Evolutionary conservation across 768 basidiomycete genomes (phyloP), one percentile per base, ranked within the genome.

Genomic region (Boletus fagicola): DNA sequence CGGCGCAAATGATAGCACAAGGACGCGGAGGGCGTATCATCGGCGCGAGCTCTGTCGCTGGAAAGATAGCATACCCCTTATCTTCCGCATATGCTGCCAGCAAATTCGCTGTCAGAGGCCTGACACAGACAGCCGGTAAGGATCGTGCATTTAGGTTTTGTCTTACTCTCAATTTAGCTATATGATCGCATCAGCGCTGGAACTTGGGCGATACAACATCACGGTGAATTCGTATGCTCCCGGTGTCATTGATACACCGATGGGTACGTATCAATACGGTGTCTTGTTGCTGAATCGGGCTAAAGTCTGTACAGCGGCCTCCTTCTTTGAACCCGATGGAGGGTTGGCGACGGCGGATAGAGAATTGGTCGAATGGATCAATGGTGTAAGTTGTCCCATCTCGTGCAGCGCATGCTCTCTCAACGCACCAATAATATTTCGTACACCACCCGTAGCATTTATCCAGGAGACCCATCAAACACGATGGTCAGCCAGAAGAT

Each of bases 1-100:
- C 82, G 18, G 73, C 72, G 51, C 80, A 82, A 62, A 88, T 88
- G 87, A 75, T 84, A 10, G 54, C 63, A 10, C 81, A 82, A 70
- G 77, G 79, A 0, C 71, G 69, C 6, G 79, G 83, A 16, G 83
- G 85, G 1, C 74, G 80, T 18, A 82, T 88, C 57, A 77, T 86
- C 28, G 80, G 86, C 1, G 70, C 70, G 9, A 63, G 61, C 24
- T 71, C 66, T 5, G 0, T 56, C 9, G 40, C 35, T 1, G 64
- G 62, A 20, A 65, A 57, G 48, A 0, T 39, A 2, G 65, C 57
- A 10, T 7, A 12, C 1, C 56, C 60, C 0, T 51, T 66, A 2
- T 7, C 20, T 22, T 15, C 22, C 7, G 56, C 62, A 0, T 80
- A 80, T 55, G 57, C 56, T 44, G 65, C 75, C 10, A 72, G 75